These are phyloP conservation scores for Debaryomyces sp. DNA, from an alignment of 1,139 yeast genomes.

Conservation along the genomic window DNA sequence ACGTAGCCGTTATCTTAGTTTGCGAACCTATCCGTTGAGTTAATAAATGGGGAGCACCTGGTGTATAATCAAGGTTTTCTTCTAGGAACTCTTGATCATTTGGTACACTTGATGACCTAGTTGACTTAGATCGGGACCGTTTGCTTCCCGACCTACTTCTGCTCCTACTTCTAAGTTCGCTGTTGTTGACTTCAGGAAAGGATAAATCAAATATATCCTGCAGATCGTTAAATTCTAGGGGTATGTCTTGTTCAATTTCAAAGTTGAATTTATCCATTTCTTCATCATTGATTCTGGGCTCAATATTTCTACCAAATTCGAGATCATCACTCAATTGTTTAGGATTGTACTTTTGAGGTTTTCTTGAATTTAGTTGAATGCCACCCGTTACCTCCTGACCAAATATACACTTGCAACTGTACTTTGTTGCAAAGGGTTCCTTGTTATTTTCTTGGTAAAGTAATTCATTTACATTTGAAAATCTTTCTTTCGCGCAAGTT, in stretches of 20 bases:
- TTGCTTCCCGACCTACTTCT: slow-evolving; percentile 15
- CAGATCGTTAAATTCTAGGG: neutral
- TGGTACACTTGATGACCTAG: slow-evolving; percentile 4
- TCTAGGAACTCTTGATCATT: slow-evolving; percentile 8
- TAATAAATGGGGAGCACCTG: slow-evolving; percentile 12
- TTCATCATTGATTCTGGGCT: slow-evolving; percentile 4
- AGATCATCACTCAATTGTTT: slow-evolving; percentile 4
- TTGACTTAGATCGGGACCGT: neutral
- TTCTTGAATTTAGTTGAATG: neutral
- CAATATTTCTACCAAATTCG: slow-evolving; percentile 10
- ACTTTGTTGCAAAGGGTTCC: slow-evolving; percentile 6
- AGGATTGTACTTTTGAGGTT: neutral
- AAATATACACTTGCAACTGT: slow-evolving; percentile 2
- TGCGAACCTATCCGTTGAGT: slow-evolving; percentile 12
- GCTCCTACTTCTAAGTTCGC: slow-evolving; percentile 16
- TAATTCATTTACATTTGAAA: neutral
- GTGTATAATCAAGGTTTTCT: slow-evolving; percentile 13
- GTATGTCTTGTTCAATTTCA: slow-evolving; percentile 1
- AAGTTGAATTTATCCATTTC: slow-evolving; percentile 3
- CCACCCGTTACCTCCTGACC: neutral
- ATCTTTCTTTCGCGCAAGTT: neutral
- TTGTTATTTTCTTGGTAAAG: neutral
- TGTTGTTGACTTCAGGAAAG: slow-evolving; percentile 14
- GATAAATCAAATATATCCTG: slow-evolving; percentile 18
- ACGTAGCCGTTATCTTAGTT: slow-evolving; percentile 11